Base-by-base conservation (phyloP, 1,139 yeast species). In the Candida albicans region DNA sequence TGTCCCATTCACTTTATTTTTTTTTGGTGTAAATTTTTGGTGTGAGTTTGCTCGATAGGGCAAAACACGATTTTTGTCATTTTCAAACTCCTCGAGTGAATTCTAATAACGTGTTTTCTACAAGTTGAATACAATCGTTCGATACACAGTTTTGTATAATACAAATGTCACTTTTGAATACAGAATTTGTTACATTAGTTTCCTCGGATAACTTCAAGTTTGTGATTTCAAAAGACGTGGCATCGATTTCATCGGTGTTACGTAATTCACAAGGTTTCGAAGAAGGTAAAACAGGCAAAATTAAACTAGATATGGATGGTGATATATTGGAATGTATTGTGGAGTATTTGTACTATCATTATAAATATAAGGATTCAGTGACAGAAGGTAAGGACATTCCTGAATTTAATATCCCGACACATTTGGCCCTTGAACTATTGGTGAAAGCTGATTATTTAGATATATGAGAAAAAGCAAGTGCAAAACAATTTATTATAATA, bases 381-480 rank as follows among this genome's bases (percentile, higher is more conserved):
- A 81, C 77, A 2, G 80, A 73, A 33, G 68, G 70, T 24, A 77
- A 75, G 0, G 81, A 77, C 41, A 81, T 87, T 9, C 96, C 96
- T 0, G 95, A 87, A 48, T 93, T 93, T 62, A 84, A 86, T 38
- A 82, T 93, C 1, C 97, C 98, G 0, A 93, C 98, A 0, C 97
- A 89, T 55, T 79, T 91, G 77, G 96, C 98, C 0, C 70, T 93
- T 52, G 98, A 93, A 58, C 68, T 93, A 53, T 67, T 93, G 39
- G 95, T 93, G 33, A 96, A 96, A 29, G 96, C 98, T 0, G 98
- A 91, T 60, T 90, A 81, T 59, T 70, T 90, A 55, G 93, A 88
- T 58, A 82, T 83, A 42, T 73, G 39, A 37, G n/a, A n/a, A n/a
- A n/a, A 7, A 18, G 11, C 26, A 4, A 24, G 9, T 15, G 35